Evolutionary conservation across 1,139 yeast genomes (phyloP), one percentile per base, ranked within the genome.

Genomic region (Kazachstania sp.): DNA sequence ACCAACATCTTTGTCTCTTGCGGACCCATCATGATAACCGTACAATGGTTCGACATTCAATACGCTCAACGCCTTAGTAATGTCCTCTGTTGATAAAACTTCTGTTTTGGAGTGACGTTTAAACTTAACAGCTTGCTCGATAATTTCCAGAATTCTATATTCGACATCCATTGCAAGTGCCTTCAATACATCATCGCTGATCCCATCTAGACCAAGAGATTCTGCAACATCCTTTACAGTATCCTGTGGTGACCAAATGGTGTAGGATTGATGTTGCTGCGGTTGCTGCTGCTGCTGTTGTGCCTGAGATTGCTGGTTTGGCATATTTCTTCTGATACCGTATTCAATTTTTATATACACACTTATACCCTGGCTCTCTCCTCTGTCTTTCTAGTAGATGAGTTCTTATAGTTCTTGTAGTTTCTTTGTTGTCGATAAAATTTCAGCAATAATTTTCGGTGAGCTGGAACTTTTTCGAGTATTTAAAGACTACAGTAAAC

Each of bases 111-210:
- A 81, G 65, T 94, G 97, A 58, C 97, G 77, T 94, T 92, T 94
- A 67, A 92, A 90, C 66, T 92, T 94, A 49, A 85, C 80, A 20
- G 98, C 97, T 51, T 94, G 95, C 66, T 92, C 97, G 50, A 92
- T 72, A 41, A 94, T 86, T 68, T 94, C 98, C 64, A 92, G 94
- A 53, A 94, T 87, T 54, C 98, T 77, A 64, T 94, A 94, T 69
- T 94, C 99, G 30, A 92, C 95, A 66, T 94, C 99, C 98, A 94
- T 92, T 5, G 99, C 98, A 51, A 94, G 71, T 53, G 94, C 87
- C 60, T 87, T 86, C 45, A 96, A 86, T 1, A 94, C 95, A 52
- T 94, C 98, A 51, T 92, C 97, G 20, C 88, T 86, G 41, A 92
- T 70, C 51, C 76, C 83, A 8, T 73, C 65, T 38, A 92, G 75